Evolutionary conservation across 441 rosid genomes (phyloP).

Genomic region (Erodium texanum): DNA sequence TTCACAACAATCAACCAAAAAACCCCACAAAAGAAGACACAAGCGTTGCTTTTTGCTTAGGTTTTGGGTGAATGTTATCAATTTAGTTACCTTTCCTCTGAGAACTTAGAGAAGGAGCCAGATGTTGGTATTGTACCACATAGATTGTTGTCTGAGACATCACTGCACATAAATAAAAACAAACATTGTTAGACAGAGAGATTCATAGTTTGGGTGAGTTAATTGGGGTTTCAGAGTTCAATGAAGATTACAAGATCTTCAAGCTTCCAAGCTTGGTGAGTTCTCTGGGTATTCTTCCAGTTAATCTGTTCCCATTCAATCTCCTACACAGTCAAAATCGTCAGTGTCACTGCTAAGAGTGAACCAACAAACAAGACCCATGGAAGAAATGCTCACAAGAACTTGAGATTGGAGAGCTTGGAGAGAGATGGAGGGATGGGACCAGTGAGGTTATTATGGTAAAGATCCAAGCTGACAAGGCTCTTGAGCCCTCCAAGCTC

Average conservation of each 20-base stretch:
- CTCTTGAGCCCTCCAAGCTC: slow-evolving; percentile 50
- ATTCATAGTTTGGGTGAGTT: background rate
- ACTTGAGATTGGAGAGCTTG: slow-evolving; percentile 46
- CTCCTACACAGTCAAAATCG: slow-evolving; percentile 32
- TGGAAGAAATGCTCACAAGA: slow-evolving; percentile 38
- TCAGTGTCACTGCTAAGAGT: too few relatives aligned
- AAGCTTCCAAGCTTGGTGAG: slow-evolving; percentile 49
- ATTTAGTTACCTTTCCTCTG: slow-evolving; percentile 46
- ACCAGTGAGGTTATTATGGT: slow-evolving; percentile 52
- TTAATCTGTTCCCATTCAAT: slow-evolving; percentile 49
- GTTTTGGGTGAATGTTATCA: too few relatives aligned
- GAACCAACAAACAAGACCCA: too few relatives aligned
- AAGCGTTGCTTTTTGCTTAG: too few relatives aligned
- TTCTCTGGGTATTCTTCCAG: slow-evolving; percentile 57
- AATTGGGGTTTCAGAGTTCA: too few relatives aligned
- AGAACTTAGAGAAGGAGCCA: slow-evolving; percentile 55
- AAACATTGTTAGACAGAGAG: background rate
- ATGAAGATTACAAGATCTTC: slow-evolving; percentile 42
- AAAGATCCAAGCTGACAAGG: slow-evolving; percentile 56
- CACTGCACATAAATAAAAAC: slow-evolving; percentile 27
- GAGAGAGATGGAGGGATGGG: slow-evolving; percentile 52
- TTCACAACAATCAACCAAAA: background rate
- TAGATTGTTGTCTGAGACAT: slow-evolving; percentile 51
- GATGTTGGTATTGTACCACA: slow-evolving; percentile 66
- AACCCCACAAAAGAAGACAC: background rate